Evolutionary conservation across 176 grass and related monocot genomes (phyloP), one percentile per base, ranked within the genome.

Genomic region (Lolium rigidum): DNA sequence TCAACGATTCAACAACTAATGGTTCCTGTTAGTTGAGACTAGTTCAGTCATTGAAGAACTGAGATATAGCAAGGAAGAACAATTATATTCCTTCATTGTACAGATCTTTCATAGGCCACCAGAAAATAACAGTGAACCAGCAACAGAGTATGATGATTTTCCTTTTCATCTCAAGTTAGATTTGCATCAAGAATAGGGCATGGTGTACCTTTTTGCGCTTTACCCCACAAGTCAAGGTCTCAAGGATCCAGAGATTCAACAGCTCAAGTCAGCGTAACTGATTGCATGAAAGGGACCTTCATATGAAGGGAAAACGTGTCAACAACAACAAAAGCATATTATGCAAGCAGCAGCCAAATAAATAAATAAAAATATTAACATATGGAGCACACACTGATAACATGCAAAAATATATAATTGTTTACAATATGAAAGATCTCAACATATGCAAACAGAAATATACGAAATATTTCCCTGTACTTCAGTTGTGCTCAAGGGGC

Each of bases 211-310:
- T 91, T 21, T 47, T 81, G 21, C 54, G 39, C 56, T 70, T 79
- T 50, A 54, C 70, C 85, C 46, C n/a, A 79, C 50, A 81, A 77
- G 50, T 84, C 68, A 76, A 66, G 14, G 63, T 17, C 5, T 66
- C 26, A 15, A 81, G 77, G 28, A 91, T 91, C 61, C 44, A 56
- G 47, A 81, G 61, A 81, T 74, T 76, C 85, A 44, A 14, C 8
- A 28, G n/a, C 31, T 31, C 41, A 28, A 18, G 60, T 52, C 60
- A 80, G 46, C 52, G 46, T 63, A 8, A 87, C 10, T 88, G 70
- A 76, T 75, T 62, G 26, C 85, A 76, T 70, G 81, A 70, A 81
- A 91, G 41, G 60, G 76, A 77, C 68, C 16, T 5, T 86, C 20
- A 41, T 43, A 83, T 17, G 1, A 82, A 84, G 51, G 6, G 13